These are phyloP conservation scores for Allantophomopsis cytisporea DNA, from an alignment of 2,329 filamentous ascomycete species.

Conservation along the genomic window DNA sequence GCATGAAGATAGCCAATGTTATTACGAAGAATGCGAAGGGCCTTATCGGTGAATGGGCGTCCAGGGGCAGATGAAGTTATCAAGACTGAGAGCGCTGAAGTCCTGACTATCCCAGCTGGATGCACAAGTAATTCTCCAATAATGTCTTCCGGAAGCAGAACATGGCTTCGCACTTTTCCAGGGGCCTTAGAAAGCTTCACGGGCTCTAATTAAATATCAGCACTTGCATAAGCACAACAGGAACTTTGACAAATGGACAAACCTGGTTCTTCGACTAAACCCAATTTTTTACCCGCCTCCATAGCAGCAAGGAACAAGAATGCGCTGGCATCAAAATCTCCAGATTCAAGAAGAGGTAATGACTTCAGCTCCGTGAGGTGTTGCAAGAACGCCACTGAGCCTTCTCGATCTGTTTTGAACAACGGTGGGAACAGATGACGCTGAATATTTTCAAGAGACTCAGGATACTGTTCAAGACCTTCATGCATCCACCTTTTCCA, in stretches of 20 bases:
- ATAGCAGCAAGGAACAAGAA: slow-evolving; percentile 53
- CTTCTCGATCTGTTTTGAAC: slow-evolving; percentile 41
- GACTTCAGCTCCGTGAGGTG: slow-evolving; percentile 29
- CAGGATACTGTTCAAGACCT: slow-evolving; percentile 31
- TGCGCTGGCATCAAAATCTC: slow-evolving; percentile 35
- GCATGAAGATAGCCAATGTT: slow-evolving; percentile 63
- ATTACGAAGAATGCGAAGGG: slow-evolving; percentile 47
- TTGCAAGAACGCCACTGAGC: slow-evolving; percentile 42
- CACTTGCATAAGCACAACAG: slow-evolving; percentile 3
- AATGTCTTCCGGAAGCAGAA: slow-evolving; percentile 25
- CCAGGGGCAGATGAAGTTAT: slow-evolving; percentile 64
- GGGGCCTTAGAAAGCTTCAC: too few species aligned
- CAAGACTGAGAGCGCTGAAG: slow-evolving; percentile 71
- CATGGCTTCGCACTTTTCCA: slow-evolving; percentile 15
- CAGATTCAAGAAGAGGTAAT: slow-evolving; percentile 28
- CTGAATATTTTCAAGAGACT: slow-evolving; percentile 47
- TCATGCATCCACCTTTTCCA: slow-evolving; percentile 45
- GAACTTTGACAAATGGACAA: slow-evolving; percentile 11
- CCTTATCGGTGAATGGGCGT: slow-evolving; percentile 50
- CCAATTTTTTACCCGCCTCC: slow-evolving; percentile 57
- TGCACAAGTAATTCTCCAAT: slow-evolving; percentile 39
- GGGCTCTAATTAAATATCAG: slow-evolving; percentile 1
- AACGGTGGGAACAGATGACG: slow-evolving; percentile 50
- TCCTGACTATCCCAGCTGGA: slow-evolving; percentile 51
- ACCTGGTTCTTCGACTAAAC: slow-evolving; percentile 56